Base-by-base conservation (phyloP, 2,329 filamentous ascomycete species). In the Blastomyces gilchristii region DNA sequence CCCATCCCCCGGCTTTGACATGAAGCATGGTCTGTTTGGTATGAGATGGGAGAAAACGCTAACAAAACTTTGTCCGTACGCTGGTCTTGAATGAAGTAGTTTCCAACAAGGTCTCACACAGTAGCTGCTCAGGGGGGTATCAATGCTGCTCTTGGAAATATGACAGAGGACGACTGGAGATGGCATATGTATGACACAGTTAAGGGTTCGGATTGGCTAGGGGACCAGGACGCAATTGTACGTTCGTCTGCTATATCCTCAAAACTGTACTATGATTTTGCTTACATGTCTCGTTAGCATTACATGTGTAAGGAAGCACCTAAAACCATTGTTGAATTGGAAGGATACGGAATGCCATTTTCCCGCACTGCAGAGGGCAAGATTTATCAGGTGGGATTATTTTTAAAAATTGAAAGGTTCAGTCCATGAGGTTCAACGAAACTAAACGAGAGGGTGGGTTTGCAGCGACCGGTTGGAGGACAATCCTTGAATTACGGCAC, bases 171-270 rank as follows among this genome's bases (percentile, higher is more conserved):
- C 73, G 91, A 97, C 81, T 97, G 92, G 92, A 87, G 91, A 82
- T 97, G 92, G 92, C 92, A 97, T 81, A 97, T 97, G 92, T 97
- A 97, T 82, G 92, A 97, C 78, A 97, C 92, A 53, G 92, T 97
- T 75, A 97, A 97, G 83, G 92, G 92, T 68, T 96, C 90, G 68
- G 92, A 97, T 82, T 97, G 92, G 92, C 85, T 97, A 60, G 92
- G 92, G 77, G 92, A 97, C 78, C 92, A 97, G 79, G 92, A 97
- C 76, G 92, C 92, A 68, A 97, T 97, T 74, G 65, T 65, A 60
- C 41, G 63, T 60, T 57, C 25, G 56, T 31, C 47, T 57, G 6
- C 1, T n/a, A 28, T 14, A 39, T 58, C 28, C 14, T 18, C n/a
- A 52, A 14, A 3, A n/a, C 43, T 45, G 16, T 61, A n/a, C 31